Base-by-base conservation (phyloP, 2,329 filamentous ascomycete genomes). In the Leptosphaerulina australis region DNA sequence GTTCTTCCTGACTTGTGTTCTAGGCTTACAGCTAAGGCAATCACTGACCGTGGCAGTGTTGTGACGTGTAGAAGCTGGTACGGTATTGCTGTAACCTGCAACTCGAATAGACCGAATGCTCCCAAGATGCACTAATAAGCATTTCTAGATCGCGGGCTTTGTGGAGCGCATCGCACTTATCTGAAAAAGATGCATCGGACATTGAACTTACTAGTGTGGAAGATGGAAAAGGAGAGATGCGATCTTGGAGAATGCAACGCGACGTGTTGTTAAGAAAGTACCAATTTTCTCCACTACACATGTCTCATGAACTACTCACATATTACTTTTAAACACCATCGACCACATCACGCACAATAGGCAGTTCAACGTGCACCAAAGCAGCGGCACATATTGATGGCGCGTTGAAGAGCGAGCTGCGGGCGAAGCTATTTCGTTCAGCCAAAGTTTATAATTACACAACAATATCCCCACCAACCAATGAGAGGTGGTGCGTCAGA, bases 381-480 rank as follows among this genome's bases (percentile, higher is more conserved):
- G 12, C n/a, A 25, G 36, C 31, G 31, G 37, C 25, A 20, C 11
- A 24, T 24, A 29, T 45, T 14, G 9, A 20, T 30, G 8, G 20
- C 5, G 17, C 14, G 21, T 26, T 5, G 7, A 10, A 18, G 36
- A 20, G 24, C 25, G 24, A 41, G n/a, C 15, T 20, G 25, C 25
- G 25, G 26, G 18, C 38, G 34, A 31, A 37, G 9, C 18, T 25
- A 31, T 3, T 20, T 34, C 25, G n/a, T 30, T 17, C 24, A 44
- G 33, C 41, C 31, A 25, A 24, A 41, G n/a, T 29, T 25, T 14
- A 20, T 49, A 18, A 29, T 21, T 22, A 24, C 25, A 28, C 12
- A 36, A 15, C 31, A 4, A n/a, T 29, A 8, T 24, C 6, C 10
- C 11, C 38, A 21, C 45, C 45, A 49, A 21, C 45, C 45, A 49